Conservation (phyloP, 305 asterid genomes). For the Fraxinus sp. region DNA sequence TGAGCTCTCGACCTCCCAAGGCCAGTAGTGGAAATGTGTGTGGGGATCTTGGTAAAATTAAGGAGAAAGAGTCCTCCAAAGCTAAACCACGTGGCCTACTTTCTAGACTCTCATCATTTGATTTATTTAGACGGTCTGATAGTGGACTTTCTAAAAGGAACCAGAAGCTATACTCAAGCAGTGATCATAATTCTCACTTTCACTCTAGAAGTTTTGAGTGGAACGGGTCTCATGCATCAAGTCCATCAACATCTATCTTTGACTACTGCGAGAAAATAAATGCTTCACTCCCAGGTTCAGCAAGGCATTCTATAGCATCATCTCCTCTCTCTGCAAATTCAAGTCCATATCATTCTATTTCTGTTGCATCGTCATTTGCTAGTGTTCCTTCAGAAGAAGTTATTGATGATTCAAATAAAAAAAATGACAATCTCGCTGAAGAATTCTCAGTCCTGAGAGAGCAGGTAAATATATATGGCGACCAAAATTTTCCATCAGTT, state of each 20-base stretch:
- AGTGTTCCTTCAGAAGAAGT: constrained; percentile 35
- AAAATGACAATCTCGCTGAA: constrained; percentile 37
- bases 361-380: constrained; percentile 32
- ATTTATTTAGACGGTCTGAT: constrained; percentile 45
- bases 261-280: constrained; percentile 41
- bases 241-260: constrained; percentile 39
- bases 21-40: constrained; percentile 27
- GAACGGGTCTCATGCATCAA: constrained; percentile 33
- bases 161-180: constrained; percentile 32
- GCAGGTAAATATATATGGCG: constrained; percentile 41
- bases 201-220: constrained; percentile 30
- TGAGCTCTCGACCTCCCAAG: constrained; percentile 46
- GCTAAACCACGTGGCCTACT: constrained; percentile 33
- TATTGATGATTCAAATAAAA: constrained; percentile 39
- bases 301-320: constrained; percentile 35
- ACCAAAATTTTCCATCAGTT: constrained; percentile 6
- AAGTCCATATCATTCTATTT: constrained; percentile 28
- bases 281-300: constrained; percentile 39
- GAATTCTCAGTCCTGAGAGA: constrained; percentile 56
- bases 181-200: constrained; percentile 26
- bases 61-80: constrained; percentile 35
- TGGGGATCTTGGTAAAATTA: constrained; percentile 27
- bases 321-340: constrained; percentile 47
- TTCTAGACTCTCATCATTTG: constrained; percentile 53
- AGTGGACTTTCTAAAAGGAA: constrained; percentile 29